Conservation (phyloP, 2,329 filamentous ascomycete genomes). For the Cercospora brassicicola region DNA sequence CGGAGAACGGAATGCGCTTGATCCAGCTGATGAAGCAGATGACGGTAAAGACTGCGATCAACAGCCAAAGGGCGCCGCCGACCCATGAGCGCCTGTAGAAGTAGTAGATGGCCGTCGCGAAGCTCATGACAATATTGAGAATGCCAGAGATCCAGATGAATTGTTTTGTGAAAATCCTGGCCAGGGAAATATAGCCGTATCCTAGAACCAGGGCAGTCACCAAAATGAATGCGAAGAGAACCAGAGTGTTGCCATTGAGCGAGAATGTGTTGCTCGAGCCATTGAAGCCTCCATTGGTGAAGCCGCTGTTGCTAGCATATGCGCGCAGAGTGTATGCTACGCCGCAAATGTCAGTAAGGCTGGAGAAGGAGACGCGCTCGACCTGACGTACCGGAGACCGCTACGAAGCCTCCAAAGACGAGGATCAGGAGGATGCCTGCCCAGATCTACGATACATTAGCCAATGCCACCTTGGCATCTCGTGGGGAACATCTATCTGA, state of each 20-base stretch:
- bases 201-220: slow-evolving; percentile 72
- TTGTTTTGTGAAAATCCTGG: slow-evolving; percentile 63
- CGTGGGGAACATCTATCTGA: not conserved
- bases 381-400: slow-evolving; percentile 55
- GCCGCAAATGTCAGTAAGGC: not conserved
- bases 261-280: slow-evolving; percentile 64
- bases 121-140: slow-evolving; percentile 76
- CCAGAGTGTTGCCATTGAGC: slow-evolving; percentile 79
- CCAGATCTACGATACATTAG: slow-evolving; percentile 58
- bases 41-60: slow-evolving; percentile 77
- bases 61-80: slow-evolving; percentile 80
- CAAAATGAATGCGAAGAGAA: slow-evolving; percentile 79
- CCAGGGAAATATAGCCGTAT: slow-evolving; percentile 68
- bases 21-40: slow-evolving; percentile 90
- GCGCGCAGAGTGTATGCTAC: slow-evolving; percentile 68
- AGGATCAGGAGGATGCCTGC: slow-evolving; percentile 75
- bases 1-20: slow-evolving; percentile 83
- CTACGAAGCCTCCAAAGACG: slow-evolving; percentile 71
- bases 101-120: slow-evolving; percentile 88
- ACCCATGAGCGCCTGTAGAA: slow-evolving; percentile 73
- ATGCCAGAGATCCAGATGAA: slow-evolving; percentile 94
- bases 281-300: slow-evolving; percentile 69
- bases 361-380: not conserved
- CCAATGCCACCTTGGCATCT: not conserved
- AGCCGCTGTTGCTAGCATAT: slow-evolving; percentile 64